These are phyloP conservation scores for Globisporangium polare DNA, from an alignment of 352 stramenopile genomes.

Conservation along the genomic window DNA sequence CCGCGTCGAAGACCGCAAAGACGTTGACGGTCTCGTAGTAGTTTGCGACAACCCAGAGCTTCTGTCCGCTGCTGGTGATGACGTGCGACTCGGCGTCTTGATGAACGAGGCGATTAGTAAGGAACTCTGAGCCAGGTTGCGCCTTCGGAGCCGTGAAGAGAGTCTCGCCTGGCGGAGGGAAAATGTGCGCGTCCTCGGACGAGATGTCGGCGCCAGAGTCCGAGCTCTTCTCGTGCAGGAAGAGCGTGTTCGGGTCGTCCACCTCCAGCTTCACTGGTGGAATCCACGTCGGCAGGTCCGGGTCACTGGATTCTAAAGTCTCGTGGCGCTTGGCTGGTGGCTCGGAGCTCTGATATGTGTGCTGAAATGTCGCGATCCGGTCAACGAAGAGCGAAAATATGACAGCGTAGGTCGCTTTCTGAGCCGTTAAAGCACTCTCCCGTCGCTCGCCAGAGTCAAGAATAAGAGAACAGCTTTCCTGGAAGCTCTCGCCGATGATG, in stretches of 20 bases:
- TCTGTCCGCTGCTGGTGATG: conserved; percentile 10
- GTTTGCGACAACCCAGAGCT: conserved; percentile 40
- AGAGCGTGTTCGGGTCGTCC: conserved; percentile 31
- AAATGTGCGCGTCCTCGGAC: conserved; percentile 37
- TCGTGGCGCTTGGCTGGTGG: not conserved
- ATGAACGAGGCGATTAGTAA: conserved; percentile 21
- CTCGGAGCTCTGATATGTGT: conserved; percentile 9
- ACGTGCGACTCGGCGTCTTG: conserved; percentile 36
- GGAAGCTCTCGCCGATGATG: conserved; percentile 23
- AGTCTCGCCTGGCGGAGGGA: conserved; percentile 21
- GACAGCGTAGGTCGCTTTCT: not conserved
- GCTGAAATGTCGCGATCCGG: conserved; percentile 26
- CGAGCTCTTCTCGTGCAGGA: conserved; percentile 25
- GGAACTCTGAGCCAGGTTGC: not conserved
- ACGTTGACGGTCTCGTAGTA: conserved; percentile 42
- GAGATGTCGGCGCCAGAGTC: conserved; percentile 40
- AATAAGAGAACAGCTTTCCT: not conserved
- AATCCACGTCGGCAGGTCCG: conserved; percentile 32
- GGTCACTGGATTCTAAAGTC: conserved; percentile 2
- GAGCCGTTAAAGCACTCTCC: not conserved
- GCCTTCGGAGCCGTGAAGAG: not conserved
- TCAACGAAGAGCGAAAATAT: conserved; percentile 31
- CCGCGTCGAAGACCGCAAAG: conserved; percentile 35
- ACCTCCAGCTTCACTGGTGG: conserved; percentile 34
- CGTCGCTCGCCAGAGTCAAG: not conserved